Percentiles rank a stretch among this genome's conserved stretches.
Evolutionary conservation across 2,329 filamentous ascomycete species (phyloP).

Genomic region (Escovopsis sp.): DNA sequence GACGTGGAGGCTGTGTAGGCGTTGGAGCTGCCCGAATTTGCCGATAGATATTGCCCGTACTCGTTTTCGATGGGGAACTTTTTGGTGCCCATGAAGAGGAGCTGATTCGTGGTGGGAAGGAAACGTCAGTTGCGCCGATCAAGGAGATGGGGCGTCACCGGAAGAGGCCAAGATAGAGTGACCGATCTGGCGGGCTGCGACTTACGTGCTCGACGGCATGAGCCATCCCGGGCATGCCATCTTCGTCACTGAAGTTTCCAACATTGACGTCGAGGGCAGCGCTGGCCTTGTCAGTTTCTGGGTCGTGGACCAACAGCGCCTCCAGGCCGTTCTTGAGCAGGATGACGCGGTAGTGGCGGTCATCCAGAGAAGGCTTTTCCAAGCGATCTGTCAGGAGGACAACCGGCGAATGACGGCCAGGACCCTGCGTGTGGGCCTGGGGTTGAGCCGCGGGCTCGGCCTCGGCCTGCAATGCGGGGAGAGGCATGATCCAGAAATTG

Average conservation of each 20-base stretch:
- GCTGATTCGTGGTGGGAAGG: conserved; percentile 19
- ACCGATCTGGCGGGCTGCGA: background rate
- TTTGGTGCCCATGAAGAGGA: conserved; percentile 96
- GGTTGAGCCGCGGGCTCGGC: conserved; percentile 5
- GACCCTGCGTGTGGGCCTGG: conserved; percentile 1
- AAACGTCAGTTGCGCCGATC: conserved; percentile 6
- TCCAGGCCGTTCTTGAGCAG: conserved; percentile 76
- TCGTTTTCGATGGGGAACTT: conserved; percentile 96
- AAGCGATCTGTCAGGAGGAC: conserved; percentile 49
- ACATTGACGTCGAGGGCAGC: conserved; percentile 93
- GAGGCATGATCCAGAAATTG: background rate
- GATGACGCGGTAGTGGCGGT: conserved; percentile 78
- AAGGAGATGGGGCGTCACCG: conserved; percentile 1
- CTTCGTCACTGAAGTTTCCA: conserved; percentile 83
- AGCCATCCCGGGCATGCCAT: conserved; percentile 85
- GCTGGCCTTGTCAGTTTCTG: conserved; percentile 91
- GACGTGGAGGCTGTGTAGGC: conserved; percentile 88
- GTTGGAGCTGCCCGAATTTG: conserved; percentile 84
- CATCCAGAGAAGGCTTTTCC: conserved; percentile 73
- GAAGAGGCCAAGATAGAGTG: background rate
- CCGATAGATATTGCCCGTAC: conserved; percentile 83
- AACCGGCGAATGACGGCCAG: conserved; percentile 17
- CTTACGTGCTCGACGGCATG: conserved; percentile 84
- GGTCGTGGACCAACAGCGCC: conserved; percentile 82
- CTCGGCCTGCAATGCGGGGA: conserved; percentile 5